These are phyloP conservation scores for Corrigiola litoralis DNA, from an alignment of 179 eudicot genomes.

Conservation along the genomic window DNA sequence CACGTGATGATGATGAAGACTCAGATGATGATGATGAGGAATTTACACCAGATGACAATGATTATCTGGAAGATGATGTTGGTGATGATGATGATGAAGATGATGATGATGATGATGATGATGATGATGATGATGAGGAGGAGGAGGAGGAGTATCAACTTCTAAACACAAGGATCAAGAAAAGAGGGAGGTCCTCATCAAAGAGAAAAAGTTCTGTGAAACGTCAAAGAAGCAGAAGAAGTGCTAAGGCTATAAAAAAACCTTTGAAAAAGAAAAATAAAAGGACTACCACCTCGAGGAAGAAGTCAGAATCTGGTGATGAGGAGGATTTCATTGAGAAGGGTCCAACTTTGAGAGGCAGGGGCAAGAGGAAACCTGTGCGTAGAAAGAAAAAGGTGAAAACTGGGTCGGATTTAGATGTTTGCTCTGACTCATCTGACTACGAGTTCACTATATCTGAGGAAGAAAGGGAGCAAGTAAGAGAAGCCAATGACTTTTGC, in stretches of 20 bases:
- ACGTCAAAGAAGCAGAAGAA: constrained; percentile 32
- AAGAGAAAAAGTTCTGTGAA: constrained; percentile 27
- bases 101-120: constrained; percentile 32
- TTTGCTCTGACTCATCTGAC: constrained; percentile 57
- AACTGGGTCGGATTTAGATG: constrained; percentile 62
- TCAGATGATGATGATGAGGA: constrained; percentile 53
- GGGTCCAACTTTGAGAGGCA: constrained; percentile 23
- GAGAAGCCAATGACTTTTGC: constrained; percentile 62
- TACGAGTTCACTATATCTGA: constrained; percentile 81
- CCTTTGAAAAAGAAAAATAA: constrained; percentile 29
- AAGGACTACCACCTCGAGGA: constrained; percentile 25
- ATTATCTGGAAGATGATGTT: constrained; percentile 61
- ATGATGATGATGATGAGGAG: constrained; percentile 55
- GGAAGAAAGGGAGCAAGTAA: constrained; percentile 86
- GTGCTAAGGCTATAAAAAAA: constrained; percentile 30
- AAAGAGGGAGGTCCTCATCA: constrained; percentile 27
- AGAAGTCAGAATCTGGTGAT: constrained; percentile 27
- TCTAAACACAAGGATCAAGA: constrained; percentile 26
- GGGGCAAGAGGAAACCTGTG: constrained; percentile 30
- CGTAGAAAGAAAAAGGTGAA: constrained; percentile 40
- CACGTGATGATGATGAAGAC: constrained; percentile 23
- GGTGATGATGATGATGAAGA: constrained; percentile 29
- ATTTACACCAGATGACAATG: constrained; percentile 62
- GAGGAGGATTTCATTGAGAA: constrained; percentile 26
- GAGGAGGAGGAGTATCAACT: constrained; percentile 50